Evolutionary conservation across 306 rosid species (phyloP).

Genomic region (Vicia sativa): DNA sequence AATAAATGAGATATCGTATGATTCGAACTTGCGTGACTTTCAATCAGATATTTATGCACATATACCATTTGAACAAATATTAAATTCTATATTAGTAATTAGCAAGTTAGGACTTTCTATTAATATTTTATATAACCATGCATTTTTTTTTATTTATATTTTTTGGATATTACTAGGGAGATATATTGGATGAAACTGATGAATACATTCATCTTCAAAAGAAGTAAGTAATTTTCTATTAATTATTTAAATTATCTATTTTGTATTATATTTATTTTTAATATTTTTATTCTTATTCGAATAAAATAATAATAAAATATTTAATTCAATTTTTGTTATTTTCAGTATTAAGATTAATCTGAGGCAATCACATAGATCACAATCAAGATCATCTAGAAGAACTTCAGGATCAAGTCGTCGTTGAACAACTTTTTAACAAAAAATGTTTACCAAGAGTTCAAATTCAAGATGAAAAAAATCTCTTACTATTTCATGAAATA

Average conservation of each 20-base stretch:
- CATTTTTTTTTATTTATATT: background rate
- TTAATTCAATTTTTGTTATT: constrained; percentile 12
- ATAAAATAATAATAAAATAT: background rate
- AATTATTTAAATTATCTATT: background rate
- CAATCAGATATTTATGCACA: no score
- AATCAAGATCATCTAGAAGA: constrained; percentile 56
- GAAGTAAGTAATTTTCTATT: constrained; percentile 48
- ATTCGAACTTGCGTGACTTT: no score
- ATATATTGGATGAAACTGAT: constrained; percentile 87
- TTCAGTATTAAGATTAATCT: constrained; percentile 68
- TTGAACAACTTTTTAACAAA: constrained; percentile 37
- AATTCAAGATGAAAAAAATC: no score
- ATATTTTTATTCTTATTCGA: background rate
- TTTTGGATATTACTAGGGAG: constrained; percentile 47
- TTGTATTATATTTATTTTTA: background rate
- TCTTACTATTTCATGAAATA: no score
- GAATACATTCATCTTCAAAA: constrained; percentile 60
- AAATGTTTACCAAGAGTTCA: background rate
- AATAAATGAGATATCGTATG: no score
- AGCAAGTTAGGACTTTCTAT: no score
- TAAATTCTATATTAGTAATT: no score
- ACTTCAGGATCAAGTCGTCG: constrained; percentile 37
- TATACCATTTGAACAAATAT: no score
- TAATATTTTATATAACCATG: background rate
- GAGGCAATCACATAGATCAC: constrained; percentile 45